phyloP scores from a whole-genome alignment of 768 basidiomycete genomes.

The Scleroderma bovista region DNA sequence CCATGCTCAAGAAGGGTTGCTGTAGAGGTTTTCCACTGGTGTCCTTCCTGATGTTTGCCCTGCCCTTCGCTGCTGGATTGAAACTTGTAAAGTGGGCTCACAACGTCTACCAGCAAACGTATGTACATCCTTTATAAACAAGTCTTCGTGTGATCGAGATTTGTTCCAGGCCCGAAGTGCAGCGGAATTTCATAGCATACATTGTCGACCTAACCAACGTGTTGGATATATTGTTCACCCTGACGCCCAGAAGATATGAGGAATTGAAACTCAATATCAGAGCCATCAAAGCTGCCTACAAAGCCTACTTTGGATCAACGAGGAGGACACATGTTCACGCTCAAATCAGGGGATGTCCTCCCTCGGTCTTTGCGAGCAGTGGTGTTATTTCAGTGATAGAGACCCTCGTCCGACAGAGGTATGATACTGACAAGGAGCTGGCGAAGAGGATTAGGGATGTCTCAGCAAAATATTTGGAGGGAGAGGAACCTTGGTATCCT shows the following conservation, averaged over 20 bases:
- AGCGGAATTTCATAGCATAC: conserved; percentile 17
- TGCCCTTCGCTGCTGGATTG: no score
- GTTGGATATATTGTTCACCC: conserved; percentile 13
- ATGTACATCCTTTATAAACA: not conserved
- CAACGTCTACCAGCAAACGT: not conserved
- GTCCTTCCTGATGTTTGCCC: no score
- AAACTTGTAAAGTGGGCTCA: not conserved
- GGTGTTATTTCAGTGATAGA: not conserved
- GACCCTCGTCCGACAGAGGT: not conserved
- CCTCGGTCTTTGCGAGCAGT: not conserved
- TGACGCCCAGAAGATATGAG: not conserved
- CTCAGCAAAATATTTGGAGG: no score
- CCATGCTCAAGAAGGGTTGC: not conserved
- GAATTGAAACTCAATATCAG: not conserved
- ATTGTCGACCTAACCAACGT: conserved; percentile 22
- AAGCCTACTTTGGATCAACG: not conserved
- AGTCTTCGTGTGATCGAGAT: not conserved
- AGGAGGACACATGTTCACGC: not conserved
- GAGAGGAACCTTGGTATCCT: no score
- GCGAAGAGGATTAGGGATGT: no score
- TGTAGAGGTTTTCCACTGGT: no score
- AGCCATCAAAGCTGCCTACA: not conserved
- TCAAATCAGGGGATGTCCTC: not conserved
- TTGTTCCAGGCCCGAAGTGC: not conserved
- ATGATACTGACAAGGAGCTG: no score